Base-by-base conservation (phyloP, 2,329 filamentous ascomycete species). In the Fusarium virguliforme region DNA sequence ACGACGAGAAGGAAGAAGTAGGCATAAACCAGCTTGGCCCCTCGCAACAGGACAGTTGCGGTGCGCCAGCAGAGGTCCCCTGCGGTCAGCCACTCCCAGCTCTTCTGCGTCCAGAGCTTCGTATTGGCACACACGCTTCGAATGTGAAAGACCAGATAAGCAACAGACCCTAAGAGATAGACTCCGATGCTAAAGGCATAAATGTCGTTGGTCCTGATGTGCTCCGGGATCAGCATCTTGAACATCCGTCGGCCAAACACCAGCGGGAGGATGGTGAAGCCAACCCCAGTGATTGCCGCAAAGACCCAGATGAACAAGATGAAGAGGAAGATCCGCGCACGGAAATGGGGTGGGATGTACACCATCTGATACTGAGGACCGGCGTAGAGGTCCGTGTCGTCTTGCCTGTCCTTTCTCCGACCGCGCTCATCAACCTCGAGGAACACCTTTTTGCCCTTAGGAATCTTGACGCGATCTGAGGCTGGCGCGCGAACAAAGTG, bases 141-240 rank as follows among this genome's bases (percentile, higher is more conserved):
- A 18, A 85, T 72, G 77, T 91, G 88, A 71, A 90, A 83, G 30
- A 86, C 73, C 43, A 87, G 81, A 78, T 95, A 97, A 3, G 88
- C 83, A 1, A 89, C 76, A 4, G 88, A 89, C 10, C 93, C 94
- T 5, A 97, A 85, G 28, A 94, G 84, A 78, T 97, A 97, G 41
- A 97, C 87, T 13, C 96, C 96, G 32, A 96, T 90, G 58, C 94
- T 97, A 79, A 98, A 97, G 12, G 96, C 95, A 76, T 99, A 98
- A 28, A 99, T 92, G 79, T 99, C 96, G 80, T 98, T 99, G 77
- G 95, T 92, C 41, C 89, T 89, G 53, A 93, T 88, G 67, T 92
- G 87, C 1, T 85, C 82, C 5, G 94, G 93, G 43, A 97, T 89
- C 35, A 95, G 82, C 30, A 87, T 83, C 51, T 90, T 89, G 78